Conservation (phyloP, 495 filamentous ascomycete species). For the Stereocaulon alpinum region DNA sequence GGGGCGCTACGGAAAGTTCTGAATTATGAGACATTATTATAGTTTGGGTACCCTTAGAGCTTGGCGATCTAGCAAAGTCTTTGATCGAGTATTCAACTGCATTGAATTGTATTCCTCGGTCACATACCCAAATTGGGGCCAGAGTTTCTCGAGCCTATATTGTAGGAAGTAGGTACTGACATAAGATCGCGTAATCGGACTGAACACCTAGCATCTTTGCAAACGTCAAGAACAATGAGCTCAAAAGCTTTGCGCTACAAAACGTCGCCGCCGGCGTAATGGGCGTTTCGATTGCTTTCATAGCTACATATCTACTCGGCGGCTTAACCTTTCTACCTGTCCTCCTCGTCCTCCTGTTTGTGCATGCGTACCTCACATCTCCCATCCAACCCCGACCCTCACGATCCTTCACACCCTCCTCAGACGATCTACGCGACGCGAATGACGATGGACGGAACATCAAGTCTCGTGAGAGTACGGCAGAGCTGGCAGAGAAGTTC, state of each 20-base stretch:
- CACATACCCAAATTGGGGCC: too few relatives aligned
- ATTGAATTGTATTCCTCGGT: too few relatives aligned
- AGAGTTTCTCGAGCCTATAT: too few relatives aligned
- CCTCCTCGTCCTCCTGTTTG: conserved; percentile 48
- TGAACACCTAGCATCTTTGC: conserved; percentile 7
- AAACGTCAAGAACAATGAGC: conserved; percentile 4
- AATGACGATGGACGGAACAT: conserved; percentile 40
- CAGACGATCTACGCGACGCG: conserved; percentile 22
- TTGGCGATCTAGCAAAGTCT: too few relatives aligned
- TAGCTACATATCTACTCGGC: conserved; percentile 74
- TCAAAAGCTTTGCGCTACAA: not conserved
- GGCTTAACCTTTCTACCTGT: conserved; percentile 86
- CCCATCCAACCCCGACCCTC: conserved; percentile 35
- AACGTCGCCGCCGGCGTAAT: conserved; percentile 30
- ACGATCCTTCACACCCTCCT: conserved; percentile 30
- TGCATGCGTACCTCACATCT: conserved; percentile 60
- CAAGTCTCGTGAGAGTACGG: conserved; percentile 38
- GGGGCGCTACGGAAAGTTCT: too few relatives aligned
- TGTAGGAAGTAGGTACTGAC: not conserved
- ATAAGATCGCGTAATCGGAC: conserved; percentile 2
- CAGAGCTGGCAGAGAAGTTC: conserved; percentile 41
- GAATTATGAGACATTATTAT: too few relatives aligned
- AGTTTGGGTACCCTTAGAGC: too few relatives aligned
- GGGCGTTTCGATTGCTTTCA: conserved; percentile 58
- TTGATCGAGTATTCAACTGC: too few relatives aligned